A percentile compares a stretch with the other conserved stretches of the same genome.
phyloP scores from a whole-genome alignment of 2,329 filamentous ascomycete species.

The Cladophialophora chaetospira region DNA sequence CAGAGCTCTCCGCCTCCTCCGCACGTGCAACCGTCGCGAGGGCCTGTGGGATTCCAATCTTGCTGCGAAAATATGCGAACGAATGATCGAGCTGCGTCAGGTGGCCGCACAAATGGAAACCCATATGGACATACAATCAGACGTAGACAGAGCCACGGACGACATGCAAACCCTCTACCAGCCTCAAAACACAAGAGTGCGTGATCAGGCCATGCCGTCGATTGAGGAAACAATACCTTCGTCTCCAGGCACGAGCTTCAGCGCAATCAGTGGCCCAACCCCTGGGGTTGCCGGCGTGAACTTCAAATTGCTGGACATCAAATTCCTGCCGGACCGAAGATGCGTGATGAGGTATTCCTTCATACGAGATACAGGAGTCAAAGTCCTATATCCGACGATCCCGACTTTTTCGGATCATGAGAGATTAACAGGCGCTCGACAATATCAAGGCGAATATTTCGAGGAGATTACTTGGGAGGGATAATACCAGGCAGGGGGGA shows the following conservation, averaged over 20 bases:
- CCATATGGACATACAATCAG: neutral
- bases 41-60: slow-evolving; percentile 63
- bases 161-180: no score
- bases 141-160: neutral
- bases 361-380: neutral
- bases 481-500: no score
- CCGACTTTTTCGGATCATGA: neutral
- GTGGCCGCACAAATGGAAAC: neutral
- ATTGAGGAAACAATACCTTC: neutral
- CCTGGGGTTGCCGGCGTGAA: neutral
- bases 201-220: no score
- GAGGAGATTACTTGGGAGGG: neutral
- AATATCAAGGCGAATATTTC: neutral
- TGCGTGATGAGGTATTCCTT: slow-evolving; percentile 14
- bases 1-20: slow-evolving; percentile 63
- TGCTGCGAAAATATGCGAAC: slow-evolving; percentile 12
- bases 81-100: slow-evolving; percentile 17
- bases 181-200: no score
- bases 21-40: slow-evolving; percentile 63
- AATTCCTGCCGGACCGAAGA: slow-evolving; percentile 8
- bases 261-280: neutral
- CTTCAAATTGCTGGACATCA: slow-evolving; percentile 18
- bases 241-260: neutral
- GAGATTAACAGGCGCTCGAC: neutral
- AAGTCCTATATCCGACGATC: neutral